Evolutionary conservation across 768 basidiomycete species (phyloP), one percentile per base, ranked within the genome.

Genomic region (Amanita pseudoporphyria): DNA sequence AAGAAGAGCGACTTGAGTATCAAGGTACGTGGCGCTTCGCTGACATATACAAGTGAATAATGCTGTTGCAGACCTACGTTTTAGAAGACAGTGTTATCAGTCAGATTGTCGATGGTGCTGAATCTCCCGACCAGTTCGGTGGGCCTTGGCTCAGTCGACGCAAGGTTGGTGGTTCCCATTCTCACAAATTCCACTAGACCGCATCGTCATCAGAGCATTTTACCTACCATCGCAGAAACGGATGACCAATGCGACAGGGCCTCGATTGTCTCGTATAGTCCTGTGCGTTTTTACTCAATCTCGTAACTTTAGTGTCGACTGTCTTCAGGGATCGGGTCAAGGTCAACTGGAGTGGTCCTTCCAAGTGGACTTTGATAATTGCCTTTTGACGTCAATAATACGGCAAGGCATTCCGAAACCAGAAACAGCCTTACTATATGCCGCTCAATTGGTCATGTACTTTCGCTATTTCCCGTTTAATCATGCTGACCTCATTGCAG

Each of bases 401-500:
- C 49, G 22, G 9, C 9, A 1, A 10, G 49, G 49, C 21, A 50
- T 19, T 10, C 49, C 40, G 0, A 16, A 35, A 24, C 19, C 49
- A 16, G 40, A 49, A 50, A 50, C 32, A 10, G 22, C 49, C 9
- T 35, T 50, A n/a, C 31, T 50, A 41, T 50, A 50, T 50, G 49
- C 49, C 12, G 49, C 49, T 13, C 49, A 50, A 43, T 13, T 46
- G 19, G 28, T 49, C 19, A 13, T 10, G 22, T n/a, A 16, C 13
- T 44, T 3, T 35, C 31, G 21, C 36, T 9, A 41, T 7, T n/a
- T 31, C 14, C 2, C 24, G 3, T 9, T 10, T 3, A 7, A 37
- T 14, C 18, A 16, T 9, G 30, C 36, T 47, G 39, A 19, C 30
- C 13, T 2, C 26, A 30, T 22, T 24, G 43, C 28, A 76, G 74